A percentile compares a stretch with the other conserved stretches of the same genome.
Evolutionary conservation across 192 early-diverging fungal species (phyloP).

Genomic region (Rhizophagus sp.): DNA sequence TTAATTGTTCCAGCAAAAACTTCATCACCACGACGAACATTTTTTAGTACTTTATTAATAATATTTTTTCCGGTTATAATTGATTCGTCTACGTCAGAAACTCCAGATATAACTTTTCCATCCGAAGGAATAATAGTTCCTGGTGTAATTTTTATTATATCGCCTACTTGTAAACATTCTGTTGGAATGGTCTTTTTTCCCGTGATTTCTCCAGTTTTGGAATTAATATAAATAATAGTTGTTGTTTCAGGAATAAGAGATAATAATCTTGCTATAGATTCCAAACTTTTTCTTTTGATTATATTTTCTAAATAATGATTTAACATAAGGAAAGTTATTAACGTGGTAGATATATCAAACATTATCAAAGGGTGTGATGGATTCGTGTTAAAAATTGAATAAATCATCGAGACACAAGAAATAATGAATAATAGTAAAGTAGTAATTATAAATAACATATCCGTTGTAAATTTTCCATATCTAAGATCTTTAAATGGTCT

Average conservation of each 20-base stretch:
- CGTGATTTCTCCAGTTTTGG: constrained; percentile 46
- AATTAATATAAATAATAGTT: constrained; percentile 52
- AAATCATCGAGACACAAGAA: constrained; percentile 73
- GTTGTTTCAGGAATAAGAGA: constrained; percentile 78
- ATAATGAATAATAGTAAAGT: constrained; percentile 83
- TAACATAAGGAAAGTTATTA: constrained; percentile 90
- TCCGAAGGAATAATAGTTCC: constrained; percentile 93
- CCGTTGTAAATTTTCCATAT: constrained; percentile 91
- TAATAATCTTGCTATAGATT: constrained; percentile 83
- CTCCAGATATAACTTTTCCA: constrained; percentile 73
- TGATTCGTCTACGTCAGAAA: constrained; percentile 86
- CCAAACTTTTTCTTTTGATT: constrained; percentile 90
- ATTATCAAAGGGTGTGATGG: constrained; percentile 71
- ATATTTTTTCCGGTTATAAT: constrained; percentile 91
- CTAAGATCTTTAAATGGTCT: constrained; percentile 74
- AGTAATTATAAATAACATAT: constrained; percentile 83
- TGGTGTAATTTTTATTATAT: constrained; percentile 84
- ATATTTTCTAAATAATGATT: constrained; percentile 91
- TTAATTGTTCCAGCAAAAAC: constrained; percentile 96
- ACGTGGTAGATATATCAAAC: constrained; percentile 89
- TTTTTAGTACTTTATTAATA: constrained; percentile 62
- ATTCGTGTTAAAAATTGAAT: constrained; percentile 55
- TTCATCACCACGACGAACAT: constrained; percentile 41
- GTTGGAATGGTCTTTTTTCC: constrained; percentile 75
- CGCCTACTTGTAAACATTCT: constrained; percentile 83